A percentile compares a stretch with the other conserved stretches of the same genome.
Evolutionary conservation across 2,329 filamentous ascomycete genomes (phyloP).

Genomic region (Myriosclerotinia scirpicola): DNA sequence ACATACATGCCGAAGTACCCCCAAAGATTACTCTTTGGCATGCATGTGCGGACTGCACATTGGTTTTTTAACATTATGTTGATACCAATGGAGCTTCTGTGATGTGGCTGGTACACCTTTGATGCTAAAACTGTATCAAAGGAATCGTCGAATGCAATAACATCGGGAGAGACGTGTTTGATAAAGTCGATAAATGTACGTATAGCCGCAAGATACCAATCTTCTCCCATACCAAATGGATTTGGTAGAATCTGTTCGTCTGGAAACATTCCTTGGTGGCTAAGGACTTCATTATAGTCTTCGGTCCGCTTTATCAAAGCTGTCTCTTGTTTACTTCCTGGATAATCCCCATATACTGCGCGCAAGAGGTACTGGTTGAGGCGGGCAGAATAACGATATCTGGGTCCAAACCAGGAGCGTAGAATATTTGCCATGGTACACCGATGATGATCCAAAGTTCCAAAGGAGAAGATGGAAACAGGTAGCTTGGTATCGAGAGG

Average conservation of each 20-base stretch:
- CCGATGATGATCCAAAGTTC: neutral
- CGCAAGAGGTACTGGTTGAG: neutral
- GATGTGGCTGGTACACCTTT: neutral
- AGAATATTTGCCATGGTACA: neutral
- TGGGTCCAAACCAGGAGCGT: neutral
- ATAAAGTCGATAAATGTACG: neutral
- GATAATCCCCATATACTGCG: neutral
- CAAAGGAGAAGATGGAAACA: neutral
- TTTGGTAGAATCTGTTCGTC: neutral
- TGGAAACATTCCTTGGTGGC: neutral
- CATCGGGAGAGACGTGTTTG: neutral
- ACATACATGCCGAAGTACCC: neutral
- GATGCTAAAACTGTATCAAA: neutral
- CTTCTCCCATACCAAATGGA: conserved; percentile 6
- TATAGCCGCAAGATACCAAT: neutral
- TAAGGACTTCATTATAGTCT: neutral
- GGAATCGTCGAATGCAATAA: neutral
- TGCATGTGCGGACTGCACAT: neutral
- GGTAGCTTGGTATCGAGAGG: neutral
- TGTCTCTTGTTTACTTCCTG: neutral
- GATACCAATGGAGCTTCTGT: neutral
- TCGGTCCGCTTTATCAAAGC: neutral
- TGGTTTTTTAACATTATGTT: neutral
- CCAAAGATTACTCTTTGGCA: neutral
- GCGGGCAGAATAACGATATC: neutral